These are phyloP conservation scores for Yamadazyma songkhlaensis DNA, from an alignment of 1,139 yeast genomes.

Conservation along the genomic window DNA sequence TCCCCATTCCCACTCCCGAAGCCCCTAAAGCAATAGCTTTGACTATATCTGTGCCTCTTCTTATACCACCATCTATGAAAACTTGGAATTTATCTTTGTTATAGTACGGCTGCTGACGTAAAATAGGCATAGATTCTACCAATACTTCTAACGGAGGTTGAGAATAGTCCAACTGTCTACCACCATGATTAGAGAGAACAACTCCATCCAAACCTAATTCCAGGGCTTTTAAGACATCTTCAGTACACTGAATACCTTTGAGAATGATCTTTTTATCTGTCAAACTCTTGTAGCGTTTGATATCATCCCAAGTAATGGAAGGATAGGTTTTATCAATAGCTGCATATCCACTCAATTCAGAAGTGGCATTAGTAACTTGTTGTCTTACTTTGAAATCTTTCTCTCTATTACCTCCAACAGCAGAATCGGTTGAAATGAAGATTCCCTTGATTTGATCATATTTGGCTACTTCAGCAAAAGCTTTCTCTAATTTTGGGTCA, in stretches of 20 bases:
- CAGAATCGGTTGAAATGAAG: constrained; percentile 24
- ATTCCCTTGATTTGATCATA: constrained; percentile 22
- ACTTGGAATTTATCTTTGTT: constrained; percentile 37
- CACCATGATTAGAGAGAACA: constrained; percentile 55
- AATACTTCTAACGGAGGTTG: constrained; percentile 47
- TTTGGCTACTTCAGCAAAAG: constrained; percentile 4
- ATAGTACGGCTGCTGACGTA: constrained; percentile 31
- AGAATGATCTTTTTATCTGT: constrained; percentile 25
- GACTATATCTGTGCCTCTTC: constrained; percentile 53
- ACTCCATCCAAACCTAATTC: constrained; percentile 46
- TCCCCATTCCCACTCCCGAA: constrained; percentile 52
- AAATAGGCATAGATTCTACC: constrained; percentile 42
- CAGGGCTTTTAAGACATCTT: constrained; percentile 47
- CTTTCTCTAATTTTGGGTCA: constrained; percentile 18
- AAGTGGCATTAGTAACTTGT: background rate
- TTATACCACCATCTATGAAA: constrained; percentile 52
- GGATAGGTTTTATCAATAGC: background rate
- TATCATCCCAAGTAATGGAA: constrained; percentile 64
- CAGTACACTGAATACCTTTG: constrained; percentile 51
- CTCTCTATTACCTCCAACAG: constrained; percentile 23
- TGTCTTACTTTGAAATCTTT: constrained; percentile 14
- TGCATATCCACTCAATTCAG: background rate
- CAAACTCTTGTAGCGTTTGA: background rate
- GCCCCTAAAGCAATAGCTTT: constrained; percentile 59
- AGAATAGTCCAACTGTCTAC: constrained; percentile 50